These are phyloP conservation scores for Copromyces sp. DNA, from an alignment of 495 filamentous ascomycete genomes.

Conservation along the genomic window DNA sequence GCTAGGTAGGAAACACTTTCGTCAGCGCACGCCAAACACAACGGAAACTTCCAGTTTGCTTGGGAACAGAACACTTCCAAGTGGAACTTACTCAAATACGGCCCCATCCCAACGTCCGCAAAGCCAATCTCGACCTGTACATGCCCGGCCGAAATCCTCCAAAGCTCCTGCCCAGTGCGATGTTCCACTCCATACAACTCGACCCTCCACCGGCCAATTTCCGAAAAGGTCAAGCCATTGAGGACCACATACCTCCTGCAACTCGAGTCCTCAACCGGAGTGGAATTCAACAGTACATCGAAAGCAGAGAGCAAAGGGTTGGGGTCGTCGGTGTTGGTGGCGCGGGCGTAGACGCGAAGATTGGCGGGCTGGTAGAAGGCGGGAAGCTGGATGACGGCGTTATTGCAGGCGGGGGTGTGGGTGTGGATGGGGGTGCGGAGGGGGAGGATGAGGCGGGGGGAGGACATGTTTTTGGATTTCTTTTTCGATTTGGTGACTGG, in stretches of 20 bases:
- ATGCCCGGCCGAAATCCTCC: neutral
- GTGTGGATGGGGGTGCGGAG: neutral
- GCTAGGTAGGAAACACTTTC: neutral
- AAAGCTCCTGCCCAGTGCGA: neutral
- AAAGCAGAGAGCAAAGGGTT: neutral
- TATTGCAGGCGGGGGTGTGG: neutral
- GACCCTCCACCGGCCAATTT: neutral
- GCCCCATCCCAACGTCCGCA: slow-evolving; percentile 80
- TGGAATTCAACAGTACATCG: neutral
- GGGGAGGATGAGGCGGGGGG: neutral
- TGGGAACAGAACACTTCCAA: slow-evolving; percentile 1
- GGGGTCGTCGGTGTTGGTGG: neutral
- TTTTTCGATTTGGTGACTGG: neutral
- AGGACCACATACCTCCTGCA: neutral
- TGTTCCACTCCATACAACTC: neutral
- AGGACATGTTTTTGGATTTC: neutral
- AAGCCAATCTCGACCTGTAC: slow-evolving; percentile 49
- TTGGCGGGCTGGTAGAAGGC: neutral
- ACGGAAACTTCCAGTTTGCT: neutral
- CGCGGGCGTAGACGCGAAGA: neutral
- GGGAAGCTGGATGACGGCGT: neutral
- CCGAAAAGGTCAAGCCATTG: neutral
- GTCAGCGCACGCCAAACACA: neutral
- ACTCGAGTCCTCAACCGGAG: neutral
- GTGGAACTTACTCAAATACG: slow-evolving; percentile 89